Conservation (phyloP, 352 stramenopile genomes). For the Phytophthora parvispora region DNA sequence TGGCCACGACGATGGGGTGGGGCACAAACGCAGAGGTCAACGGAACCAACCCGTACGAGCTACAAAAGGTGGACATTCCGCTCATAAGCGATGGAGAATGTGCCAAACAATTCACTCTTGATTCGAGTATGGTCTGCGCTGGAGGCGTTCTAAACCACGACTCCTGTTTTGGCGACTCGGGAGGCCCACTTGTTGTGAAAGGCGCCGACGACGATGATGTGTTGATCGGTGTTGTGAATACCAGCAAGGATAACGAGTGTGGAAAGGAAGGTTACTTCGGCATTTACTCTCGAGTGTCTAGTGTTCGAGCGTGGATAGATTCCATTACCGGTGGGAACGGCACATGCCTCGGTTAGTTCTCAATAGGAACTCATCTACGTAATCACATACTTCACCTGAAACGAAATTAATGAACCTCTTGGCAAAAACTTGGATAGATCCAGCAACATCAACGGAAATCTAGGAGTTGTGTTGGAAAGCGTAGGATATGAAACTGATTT, state of each 20-base stretch:
- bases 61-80: slow-evolving; percentile 45
- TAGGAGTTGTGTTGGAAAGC: too few relatives aligned
- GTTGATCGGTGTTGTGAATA: slow-evolving; percentile 58
- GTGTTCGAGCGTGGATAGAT: slow-evolving; percentile 48
- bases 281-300: slow-evolving; percentile 64
- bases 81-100: slow-evolving; percentile 46
- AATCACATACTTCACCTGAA: too few relatives aligned
- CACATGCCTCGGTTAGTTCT: slow-evolving; percentile 17
- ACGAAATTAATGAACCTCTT: too few relatives aligned
- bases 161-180: slow-evolving; percentile 65
- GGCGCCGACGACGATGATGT: slow-evolving; percentile 12
- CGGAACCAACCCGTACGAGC: slow-evolving; percentile 33
- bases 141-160: slow-evolving; percentile 39
- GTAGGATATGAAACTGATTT: too few relatives aligned
- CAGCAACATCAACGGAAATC: too few relatives aligned
- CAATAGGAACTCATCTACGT: too few relatives aligned
- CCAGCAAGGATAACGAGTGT: slow-evolving; percentile 50
- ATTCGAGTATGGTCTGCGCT: slow-evolving; percentile 62
- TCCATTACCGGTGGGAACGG: slow-evolving; percentile 20
- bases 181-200: slow-evolving; percentile 45
- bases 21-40: slow-evolving; percentile 29
- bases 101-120: slow-evolving; percentile 16
- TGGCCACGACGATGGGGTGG: slow-evolving; percentile 43
- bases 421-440: too few relatives aligned
- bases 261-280: slow-evolving; percentile 42